Evolutionary conservation across 148 eudicot species (phyloP).

Genomic region (Vaccinium vitisidaea): DNA sequence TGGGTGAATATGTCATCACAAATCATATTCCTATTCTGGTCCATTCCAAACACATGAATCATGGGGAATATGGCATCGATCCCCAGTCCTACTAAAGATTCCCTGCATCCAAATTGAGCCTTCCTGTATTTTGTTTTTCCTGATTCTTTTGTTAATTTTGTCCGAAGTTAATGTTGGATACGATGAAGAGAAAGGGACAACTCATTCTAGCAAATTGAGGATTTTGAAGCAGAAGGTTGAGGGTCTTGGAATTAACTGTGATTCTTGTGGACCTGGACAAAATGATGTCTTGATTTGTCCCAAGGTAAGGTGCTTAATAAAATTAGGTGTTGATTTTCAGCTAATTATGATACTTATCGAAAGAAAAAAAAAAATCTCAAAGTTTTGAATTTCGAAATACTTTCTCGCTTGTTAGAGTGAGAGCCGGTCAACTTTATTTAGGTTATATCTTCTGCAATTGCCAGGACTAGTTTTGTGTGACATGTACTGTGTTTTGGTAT

Average conservation of each 20-base stretch:
- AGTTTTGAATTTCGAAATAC: not conserved
- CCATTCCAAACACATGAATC: no score
- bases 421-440: not conserved
- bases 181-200: slow-evolving; percentile 17
- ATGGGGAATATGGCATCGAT: no score
- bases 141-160: not conserved
- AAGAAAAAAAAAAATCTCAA: no score
- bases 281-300: slow-evolving; percentile 32
- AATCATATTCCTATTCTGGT: no score
- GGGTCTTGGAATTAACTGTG: slow-evolving; percentile 25
- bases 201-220: slow-evolving; percentile 13
- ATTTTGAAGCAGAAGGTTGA: slow-evolving; percentile 29
- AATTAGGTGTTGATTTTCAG: not conserved
- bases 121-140: no score
- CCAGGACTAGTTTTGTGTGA: not conserved
- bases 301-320: slow-evolving; percentile 19
- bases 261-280: slow-evolving; percentile 28
- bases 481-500: not conserved
- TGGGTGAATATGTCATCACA: no score
- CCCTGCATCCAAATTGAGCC: no score
- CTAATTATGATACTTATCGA: not conserved
- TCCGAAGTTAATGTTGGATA: not conserved
- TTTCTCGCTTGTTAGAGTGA: not conserved
- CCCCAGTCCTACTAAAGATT: no score
- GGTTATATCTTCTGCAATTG: not conserved